Base-by-base conservation (phyloP, 2,329 filamentous ascomycete genomes). In the Biscogniauxia sp. region DNA sequence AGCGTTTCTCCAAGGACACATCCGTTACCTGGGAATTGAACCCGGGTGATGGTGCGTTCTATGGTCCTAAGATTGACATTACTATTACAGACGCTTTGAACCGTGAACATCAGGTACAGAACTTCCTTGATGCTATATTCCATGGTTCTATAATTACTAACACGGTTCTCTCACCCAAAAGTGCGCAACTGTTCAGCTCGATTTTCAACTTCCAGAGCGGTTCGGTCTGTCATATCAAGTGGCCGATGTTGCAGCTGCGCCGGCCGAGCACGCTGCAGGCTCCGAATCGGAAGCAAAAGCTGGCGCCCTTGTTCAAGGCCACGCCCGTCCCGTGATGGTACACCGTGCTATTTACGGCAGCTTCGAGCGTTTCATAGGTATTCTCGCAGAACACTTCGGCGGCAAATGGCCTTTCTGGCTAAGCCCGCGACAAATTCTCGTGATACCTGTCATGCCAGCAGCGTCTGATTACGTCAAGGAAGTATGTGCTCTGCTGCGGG, bases 11-110 rank as follows among this genome's bases (percentile, higher is more conserved):
- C 20, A 75, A 76, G 59, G 76, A 76, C 20, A 72, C 65, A 52
- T 85, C 88, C 62, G 83, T 87, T 37, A 81, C 87, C 65, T 99
- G 95, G 95, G 90, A 92, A 75, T 82, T 97, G 56, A 97, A 98
- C 77, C 90, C 92, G 62, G 95, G 94, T 60, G 95, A 99, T 70
- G 95, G 95, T 73, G 95, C 95, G 57, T 99, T 98, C 79, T 99
- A 99, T 76, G 95, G 95, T 1, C 95, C 95, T 56, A 99, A 99
- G 85, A 97, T 98, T 69, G 95, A 99, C 71, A 95, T 99, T 72
- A 96, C 92, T 63, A 93, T 99, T 72, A 89, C 88, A 56, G 94
- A 97, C 77, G 92, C 92, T 53, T 81, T 97, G 67, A 87, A 88
- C 76, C 86, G 93, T 74, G 91, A 93, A 37, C 37, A 45, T 13